phyloP scores from a whole-genome alignment of 1,139 yeast genomes.

The Pichia sp. region DNA sequence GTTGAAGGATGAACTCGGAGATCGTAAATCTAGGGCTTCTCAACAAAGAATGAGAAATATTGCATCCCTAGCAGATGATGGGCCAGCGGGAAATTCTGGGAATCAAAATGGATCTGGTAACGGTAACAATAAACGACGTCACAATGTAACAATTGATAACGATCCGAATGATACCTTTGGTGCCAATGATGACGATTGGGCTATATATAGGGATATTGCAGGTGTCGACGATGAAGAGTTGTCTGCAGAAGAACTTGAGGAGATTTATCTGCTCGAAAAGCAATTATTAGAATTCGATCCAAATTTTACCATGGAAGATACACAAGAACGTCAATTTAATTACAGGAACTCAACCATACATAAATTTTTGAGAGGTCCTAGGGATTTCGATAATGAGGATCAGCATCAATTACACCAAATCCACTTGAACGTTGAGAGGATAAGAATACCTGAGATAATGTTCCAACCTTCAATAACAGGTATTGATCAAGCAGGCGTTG shows the following conservation, averaged over 20 bases:
- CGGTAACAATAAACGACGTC: constrained; percentile 46
- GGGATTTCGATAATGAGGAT: constrained; percentile 61
- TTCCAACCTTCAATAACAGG: constrained; percentile 97
- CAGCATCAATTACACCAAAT: constrained; percentile 78
- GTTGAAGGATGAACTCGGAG: constrained; percentile 73
- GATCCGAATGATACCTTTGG: constrained; percentile 95
- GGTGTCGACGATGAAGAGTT: constrained; percentile 70
- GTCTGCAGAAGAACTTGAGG: constrained; percentile 64
- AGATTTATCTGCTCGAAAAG: constrained; percentile 62
- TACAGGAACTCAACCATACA: constrained; percentile 82
- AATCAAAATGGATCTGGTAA: neutral
- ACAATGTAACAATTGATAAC: constrained; percentile 65
- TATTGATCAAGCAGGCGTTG: constrained; percentile 87
- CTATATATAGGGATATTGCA: constrained; percentile 79
- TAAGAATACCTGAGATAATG: constrained; percentile 84
- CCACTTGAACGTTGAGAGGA: constrained; percentile 85
- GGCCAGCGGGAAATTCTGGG: constrained; percentile 19
- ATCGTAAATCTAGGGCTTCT: constrained; percentile 86
- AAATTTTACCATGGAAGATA: constrained; percentile 77
- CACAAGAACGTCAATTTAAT: constrained; percentile 76
- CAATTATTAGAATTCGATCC: constrained; percentile 79
- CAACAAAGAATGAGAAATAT: constrained; percentile 90
- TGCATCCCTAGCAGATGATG: constrained; percentile 81
- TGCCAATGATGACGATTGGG: constrained; percentile 95
- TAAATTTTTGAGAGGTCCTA: constrained; percentile 84